Evolutionary conservation across 106 monocot genomes (phyloP), one percentile per base, ranked within the genome.

Genomic region (Phalaenopsis equestris): DNA sequence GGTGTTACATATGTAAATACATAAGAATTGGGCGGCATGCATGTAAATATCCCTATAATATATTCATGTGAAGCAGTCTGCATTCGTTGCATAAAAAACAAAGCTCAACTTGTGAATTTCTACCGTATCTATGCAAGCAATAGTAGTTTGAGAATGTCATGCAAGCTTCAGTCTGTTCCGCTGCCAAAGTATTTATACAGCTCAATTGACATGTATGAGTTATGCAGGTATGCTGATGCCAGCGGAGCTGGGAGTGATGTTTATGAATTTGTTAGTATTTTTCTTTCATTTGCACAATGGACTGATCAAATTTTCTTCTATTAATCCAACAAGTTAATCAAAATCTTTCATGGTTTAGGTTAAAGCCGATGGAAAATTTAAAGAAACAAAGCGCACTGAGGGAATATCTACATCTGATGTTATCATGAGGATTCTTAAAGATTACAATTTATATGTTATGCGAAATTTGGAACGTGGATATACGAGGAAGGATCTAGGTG

Each of bases 391-490:
- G 70, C 88, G 95, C 68, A 92, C 95, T 41, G 83, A 87, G 55
- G 92, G 95, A 2, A 86, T 95, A 46, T 95, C 95, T 14, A 92
- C 95, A 38, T 95, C 95, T 61, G 95, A 95, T 81, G 46, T 95
- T 55, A 95, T 92, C 84, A 92, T 95, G 95, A 85, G 95, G 83
- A 95, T 95, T 73, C 80, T 95, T 18, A 95, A 90, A 42, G 92
- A 95, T 75, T 95, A 95, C 73, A 92, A 95, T 81, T 78, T 90
- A 78, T 95, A 92, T 83, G 87, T 95, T 36, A 95, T 89, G 94
- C 88, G 94, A 12, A 95, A 95, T 87, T 88, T 95, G 80, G 92
- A 90, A 7, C 90, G 92, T 65, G 94, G 94, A 23, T 95, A 95
- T 83, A 67, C 92, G 72, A 88, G 92, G 70, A 87, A 92, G 79